These are phyloP conservation scores for Neohortaea acidophila DNA, from an alignment of 495 filamentous ascomycete genomes.

Conservation along the genomic window DNA sequence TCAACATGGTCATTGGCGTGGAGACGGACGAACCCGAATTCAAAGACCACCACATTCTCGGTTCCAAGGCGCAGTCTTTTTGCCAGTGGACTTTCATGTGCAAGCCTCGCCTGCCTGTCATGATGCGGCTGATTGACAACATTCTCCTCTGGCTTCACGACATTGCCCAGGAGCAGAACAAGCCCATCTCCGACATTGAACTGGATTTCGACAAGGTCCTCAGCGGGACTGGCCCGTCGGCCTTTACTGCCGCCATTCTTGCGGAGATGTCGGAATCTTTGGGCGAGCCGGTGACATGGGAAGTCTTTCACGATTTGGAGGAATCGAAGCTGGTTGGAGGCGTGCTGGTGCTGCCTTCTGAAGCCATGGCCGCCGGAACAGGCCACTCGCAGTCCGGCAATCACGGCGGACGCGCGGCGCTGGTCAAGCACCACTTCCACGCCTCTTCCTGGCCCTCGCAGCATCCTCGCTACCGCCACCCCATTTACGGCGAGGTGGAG, in stretches of 20 bases:
- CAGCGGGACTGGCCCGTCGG: slow-evolving; percentile 49
- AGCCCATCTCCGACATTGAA: slow-evolving; percentile 37
- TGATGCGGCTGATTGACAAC: slow-evolving; percentile 45
- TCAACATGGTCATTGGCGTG: slow-evolving; percentile 48
- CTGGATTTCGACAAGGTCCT: slow-evolving; percentile 55
- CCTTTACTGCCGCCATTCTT: slow-evolving; percentile 46
- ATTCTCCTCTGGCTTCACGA: slow-evolving; percentile 44
- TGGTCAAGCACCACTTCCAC: slow-evolving; percentile 52
- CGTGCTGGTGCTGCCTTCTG: slow-evolving; percentile 45
- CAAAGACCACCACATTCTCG: slow-evolving; percentile 44
- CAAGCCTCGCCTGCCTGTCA: slow-evolving; percentile 44
- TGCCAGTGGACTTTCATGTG: slow-evolving; percentile 57
- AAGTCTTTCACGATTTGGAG: slow-evolving; percentile 41
- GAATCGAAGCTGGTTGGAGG: slow-evolving; percentile 42
- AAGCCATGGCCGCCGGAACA: slow-evolving; percentile 49
- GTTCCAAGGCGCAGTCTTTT: slow-evolving; percentile 45
- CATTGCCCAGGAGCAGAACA: slow-evolving; percentile 37
- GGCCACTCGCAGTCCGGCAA: slow-evolving; percentile 50
- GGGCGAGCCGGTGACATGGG: slow-evolving; percentile 34
- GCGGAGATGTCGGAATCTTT: slow-evolving; percentile 36
- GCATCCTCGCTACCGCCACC: slow-evolving; percentile 45
- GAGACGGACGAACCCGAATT: slow-evolving; percentile 51
- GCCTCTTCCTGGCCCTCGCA: slow-evolving; percentile 44
- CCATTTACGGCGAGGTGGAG: slow-evolving; percentile 47
- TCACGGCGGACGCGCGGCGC: slow-evolving; percentile 39